Evolutionary conservation across 208 protist species (phyloP).

Genomic region (Acanthamoeba healyi): DNA sequence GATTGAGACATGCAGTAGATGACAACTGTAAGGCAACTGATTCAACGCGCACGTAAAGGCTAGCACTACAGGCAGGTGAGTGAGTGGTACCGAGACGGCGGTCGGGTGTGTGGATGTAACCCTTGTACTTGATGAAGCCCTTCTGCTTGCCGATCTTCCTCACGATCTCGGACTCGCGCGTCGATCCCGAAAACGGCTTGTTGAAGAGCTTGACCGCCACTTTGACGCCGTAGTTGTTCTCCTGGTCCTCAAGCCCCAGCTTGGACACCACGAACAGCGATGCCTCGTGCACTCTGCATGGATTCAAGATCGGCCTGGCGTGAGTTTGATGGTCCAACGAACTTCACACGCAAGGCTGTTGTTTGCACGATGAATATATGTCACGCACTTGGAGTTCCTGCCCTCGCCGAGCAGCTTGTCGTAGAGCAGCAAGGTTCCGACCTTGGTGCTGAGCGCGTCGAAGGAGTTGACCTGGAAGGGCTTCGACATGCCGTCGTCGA

Average conservation of each 20-base stretch:
- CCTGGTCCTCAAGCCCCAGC: conserved; percentile 31
- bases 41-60: not conserved
- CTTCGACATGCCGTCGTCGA: conserved; percentile 65
- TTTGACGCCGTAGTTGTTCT: conserved; percentile 68
- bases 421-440: conserved; percentile 67
- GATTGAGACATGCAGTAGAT: no score
- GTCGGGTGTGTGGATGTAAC: conserved; percentile 50
- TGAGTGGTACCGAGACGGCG: not conserved
- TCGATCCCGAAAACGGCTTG: conserved; percentile 10
- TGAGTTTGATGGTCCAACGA: not conserved
- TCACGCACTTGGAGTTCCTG: conserved; percentile 27
- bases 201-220: conserved; percentile 70
- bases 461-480: conserved; percentile 43
- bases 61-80: not conserved
- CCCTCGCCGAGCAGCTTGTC: conserved; percentile 69
- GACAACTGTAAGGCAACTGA: no score
- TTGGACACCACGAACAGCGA: conserved; percentile 64
- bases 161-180: conserved; percentile 33
- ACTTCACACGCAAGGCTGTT: no score
- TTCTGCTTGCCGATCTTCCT: conserved; percentile 53
- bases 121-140: conserved; percentile 62
- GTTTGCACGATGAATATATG: no score
- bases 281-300: conserved; percentile 42
- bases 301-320: not conserved
- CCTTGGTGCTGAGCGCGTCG: not conserved